These are phyloP conservation scores for Cadophora sp. DNA, from an alignment of 2,329 filamentous ascomycete genomes.

Conservation along the genomic window DNA sequence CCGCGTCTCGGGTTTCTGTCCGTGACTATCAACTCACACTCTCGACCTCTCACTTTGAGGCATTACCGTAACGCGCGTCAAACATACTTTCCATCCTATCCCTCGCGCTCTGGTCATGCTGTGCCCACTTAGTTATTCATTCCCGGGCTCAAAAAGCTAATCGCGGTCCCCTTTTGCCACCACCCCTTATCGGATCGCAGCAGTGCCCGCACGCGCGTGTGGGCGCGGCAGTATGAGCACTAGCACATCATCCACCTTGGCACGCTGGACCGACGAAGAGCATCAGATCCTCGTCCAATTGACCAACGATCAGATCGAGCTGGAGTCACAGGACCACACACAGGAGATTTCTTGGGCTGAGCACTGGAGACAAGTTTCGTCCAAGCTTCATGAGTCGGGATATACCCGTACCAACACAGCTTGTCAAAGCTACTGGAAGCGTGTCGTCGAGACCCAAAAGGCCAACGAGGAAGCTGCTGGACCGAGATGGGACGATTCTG, in stretches of 20 bases:
- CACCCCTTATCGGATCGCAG: no score
- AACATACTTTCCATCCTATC: slow-evolving; percentile 4
- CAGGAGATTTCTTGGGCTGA: slow-evolving; percentile 23
- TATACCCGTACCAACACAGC: slow-evolving; percentile 19
- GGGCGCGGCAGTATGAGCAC: slow-evolving; percentile 16
- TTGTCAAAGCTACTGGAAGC: slow-evolving; percentile 26
- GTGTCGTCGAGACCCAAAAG: slow-evolving; percentile 18
- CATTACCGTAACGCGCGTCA: neutral
- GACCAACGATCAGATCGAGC: slow-evolving; percentile 27
- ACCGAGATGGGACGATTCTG: slow-evolving; percentile 25
- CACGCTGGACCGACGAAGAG: slow-evolving; percentile 27
- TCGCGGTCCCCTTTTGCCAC: neutral
- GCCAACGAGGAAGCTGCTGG: slow-evolving; percentile 25
- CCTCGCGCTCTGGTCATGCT: neutral
- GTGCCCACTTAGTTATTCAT: neutral
- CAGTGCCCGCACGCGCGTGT: no score
- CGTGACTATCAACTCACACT: no score
- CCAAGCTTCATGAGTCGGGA: slow-evolving; percentile 11
- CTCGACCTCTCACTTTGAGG: neutral
- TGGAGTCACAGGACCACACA: slow-evolving; percentile 22
- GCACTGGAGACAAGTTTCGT: slow-evolving; percentile 21
- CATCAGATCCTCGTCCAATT: slow-evolving; percentile 24
- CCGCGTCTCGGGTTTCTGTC: slow-evolving; percentile 1
- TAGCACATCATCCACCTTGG: slow-evolving; percentile 4
- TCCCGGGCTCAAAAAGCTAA: neutral